phyloP scores from a whole-genome alignment of 371 early-diverging fungal species.

The Haplosporangium sp. region DNA sequence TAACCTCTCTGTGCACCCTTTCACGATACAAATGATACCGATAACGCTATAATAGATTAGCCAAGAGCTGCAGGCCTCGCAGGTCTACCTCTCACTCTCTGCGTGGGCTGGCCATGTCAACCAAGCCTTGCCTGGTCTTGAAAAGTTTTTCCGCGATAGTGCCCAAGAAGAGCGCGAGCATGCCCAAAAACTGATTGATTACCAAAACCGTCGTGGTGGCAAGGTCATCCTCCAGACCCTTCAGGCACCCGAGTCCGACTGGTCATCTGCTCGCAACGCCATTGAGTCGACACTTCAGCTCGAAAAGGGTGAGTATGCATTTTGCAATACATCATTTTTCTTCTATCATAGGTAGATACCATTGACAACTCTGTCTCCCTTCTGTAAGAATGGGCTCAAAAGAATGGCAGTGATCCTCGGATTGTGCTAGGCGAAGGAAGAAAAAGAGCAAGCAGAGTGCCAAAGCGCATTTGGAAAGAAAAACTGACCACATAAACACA shows the following conservation, averaged over 20 bases:
- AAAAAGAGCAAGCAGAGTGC: no score
- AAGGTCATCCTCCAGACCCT: constrained; percentile 57
- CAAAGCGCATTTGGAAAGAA: no score
- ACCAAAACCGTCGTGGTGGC: constrained; percentile 74
- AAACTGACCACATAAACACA: no score
- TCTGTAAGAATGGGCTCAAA: no score
- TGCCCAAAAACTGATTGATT: constrained; percentile 68
- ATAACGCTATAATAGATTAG: constrained; percentile 56
- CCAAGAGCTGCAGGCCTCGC: constrained; percentile 74
- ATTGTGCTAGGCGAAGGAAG: no score
- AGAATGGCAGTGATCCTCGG: no score
- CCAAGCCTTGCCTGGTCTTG: constrained; percentile 74
- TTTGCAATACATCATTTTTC: neutral
- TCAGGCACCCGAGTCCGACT: constrained; percentile 62
- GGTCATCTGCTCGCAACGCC: constrained; percentile 74
- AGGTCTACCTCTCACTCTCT: constrained; percentile 73
- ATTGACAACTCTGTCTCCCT: no score
- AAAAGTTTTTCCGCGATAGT: constrained; percentile 71
- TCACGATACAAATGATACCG: neutral
- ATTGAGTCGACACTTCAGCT: constrained; percentile 75
- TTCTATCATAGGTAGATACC: neutral
- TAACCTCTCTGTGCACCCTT: neutral
- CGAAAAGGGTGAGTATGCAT: constrained; percentile 63
- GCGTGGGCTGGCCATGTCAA: constrained; percentile 71
- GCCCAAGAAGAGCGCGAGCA: constrained; percentile 71